Evolutionary conservation across 306 rosid genomes (phyloP).

Genomic region (Pueraria montana): DNA sequence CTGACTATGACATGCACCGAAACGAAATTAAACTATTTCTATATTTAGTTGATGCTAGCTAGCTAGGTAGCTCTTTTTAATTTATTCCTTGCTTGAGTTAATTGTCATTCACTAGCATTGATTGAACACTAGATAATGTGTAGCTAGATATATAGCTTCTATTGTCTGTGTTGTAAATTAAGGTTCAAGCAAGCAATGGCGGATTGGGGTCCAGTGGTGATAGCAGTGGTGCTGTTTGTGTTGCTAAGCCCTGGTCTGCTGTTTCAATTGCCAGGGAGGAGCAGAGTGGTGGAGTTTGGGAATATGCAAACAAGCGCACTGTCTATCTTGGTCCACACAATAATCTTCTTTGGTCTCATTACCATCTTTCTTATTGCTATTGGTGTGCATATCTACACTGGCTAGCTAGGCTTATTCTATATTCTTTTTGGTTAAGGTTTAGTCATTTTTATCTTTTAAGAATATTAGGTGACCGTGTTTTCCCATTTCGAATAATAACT

Average conservation of each 20-base stretch:
- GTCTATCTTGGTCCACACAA: constrained; percentile 66
- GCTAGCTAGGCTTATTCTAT: constrained; percentile 43
- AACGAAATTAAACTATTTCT: background rate
- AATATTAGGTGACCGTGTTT: background rate
- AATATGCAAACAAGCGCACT: constrained; percentile 69
- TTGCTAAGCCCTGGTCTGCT: constrained; percentile 70
- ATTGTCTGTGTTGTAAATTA: background rate
- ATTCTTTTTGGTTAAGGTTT: background rate
- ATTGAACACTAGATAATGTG: too few relatives aligned
- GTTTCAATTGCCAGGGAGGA: constrained; percentile 70
- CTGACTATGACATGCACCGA: too few relatives aligned
- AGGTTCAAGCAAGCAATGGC: constrained; percentile 49
- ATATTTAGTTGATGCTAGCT: background rate
- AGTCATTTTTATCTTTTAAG: background rate
- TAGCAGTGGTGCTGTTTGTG: constrained; percentile 79
- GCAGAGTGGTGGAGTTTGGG: constrained; percentile 64
- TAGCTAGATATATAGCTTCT: too few relatives aligned
- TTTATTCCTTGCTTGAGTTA: background rate
- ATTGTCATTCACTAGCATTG: background rate
- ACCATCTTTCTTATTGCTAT: constrained; percentile 71
- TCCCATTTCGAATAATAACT: background rate
- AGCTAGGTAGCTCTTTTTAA: background rate
- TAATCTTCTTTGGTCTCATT: constrained; percentile 76
- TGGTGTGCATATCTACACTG: constrained; percentile 71
- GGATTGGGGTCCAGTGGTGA: constrained; percentile 84